These are phyloP conservation scores for Trypanosomatidae sp. DNA, from an alignment of 208 protist genomes.

Conservation along the genomic window DNA sequence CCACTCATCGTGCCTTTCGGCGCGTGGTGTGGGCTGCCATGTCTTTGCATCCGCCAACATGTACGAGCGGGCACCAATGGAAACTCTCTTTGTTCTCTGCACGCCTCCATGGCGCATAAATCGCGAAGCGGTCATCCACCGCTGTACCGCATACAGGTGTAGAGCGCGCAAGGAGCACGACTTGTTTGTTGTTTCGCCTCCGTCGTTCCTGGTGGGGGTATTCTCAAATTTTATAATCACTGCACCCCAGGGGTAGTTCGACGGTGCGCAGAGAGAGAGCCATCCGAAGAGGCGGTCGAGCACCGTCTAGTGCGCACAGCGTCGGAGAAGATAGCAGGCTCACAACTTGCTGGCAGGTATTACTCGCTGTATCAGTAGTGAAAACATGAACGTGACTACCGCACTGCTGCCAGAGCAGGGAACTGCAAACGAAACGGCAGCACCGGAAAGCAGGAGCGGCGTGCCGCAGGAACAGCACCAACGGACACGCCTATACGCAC, in stretches of 20 bases:
- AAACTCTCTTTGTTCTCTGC: not conserved
- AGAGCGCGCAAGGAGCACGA: not conserved
- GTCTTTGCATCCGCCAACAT: not conserved
- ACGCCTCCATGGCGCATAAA: not conserved
- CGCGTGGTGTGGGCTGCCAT: not conserved
- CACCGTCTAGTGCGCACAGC: not conserved
- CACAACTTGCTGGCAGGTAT: too few relatives aligned
- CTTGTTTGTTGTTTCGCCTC: not conserved
- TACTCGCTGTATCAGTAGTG: not conserved
- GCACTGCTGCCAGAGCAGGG: not conserved
- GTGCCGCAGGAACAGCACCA: slow-evolving; percentile 1
- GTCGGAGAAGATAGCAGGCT: not conserved
- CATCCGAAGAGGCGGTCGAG: not conserved
- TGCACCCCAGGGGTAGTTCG: not conserved
- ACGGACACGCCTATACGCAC: slow-evolving; percentile 3
- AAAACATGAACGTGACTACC: not conserved
- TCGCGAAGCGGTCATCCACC: not conserved
- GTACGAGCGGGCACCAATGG: not conserved
- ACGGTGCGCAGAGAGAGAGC: not conserved
- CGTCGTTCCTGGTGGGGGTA: not conserved
- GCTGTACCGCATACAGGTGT: not conserved
- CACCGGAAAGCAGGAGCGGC: not conserved
- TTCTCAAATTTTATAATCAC: not conserved
- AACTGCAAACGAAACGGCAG: not conserved
- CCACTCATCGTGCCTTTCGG: not conserved